Evolutionary conservation across 371 early-diverging fungal species (phyloP), one percentile per base, ranked within the genome.

Genomic region (Mortierella sp.): DNA sequence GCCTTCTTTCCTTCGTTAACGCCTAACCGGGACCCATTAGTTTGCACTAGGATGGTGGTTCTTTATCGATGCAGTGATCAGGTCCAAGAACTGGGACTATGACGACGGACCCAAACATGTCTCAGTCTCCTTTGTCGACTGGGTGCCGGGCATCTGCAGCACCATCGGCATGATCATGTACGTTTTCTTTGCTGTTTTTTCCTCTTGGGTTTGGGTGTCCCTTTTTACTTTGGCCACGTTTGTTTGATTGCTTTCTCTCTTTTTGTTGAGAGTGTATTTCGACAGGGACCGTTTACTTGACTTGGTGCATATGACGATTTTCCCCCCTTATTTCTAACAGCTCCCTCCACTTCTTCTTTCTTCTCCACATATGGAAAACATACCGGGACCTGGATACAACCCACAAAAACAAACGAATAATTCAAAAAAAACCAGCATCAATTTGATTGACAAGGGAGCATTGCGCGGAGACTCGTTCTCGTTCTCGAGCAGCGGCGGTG

Each of bases 1-100:
- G 32, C 63, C 27, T 60, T 60, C 5, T 60, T 60, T 32, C 27
- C 16, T 32, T 60, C 35, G 11, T 16, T 27, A 3, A 3, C 58
- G 11, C 27, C 3, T 11, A 56, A 63, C 35, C 32, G 5, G 35
- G 18, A 6, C 27, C 24, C 2, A 58, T 3, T 68, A 95, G 95
- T 96, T 96, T 89, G 93, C 95, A 3, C 29, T 96, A 16, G 95
- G 92, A 12, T 96, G 96, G 96, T 96, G 96, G 96, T 77, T 92
- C 54, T 96, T 96, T 83, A 91, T 96, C 49, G 96, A 96, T 80
- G 95, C 91, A 10, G 88, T 89, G 48, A 77, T 85, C 49, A 89
- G 74, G 80, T 88, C 93, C n/a, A 71, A 90, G 49, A 89, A 89
- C 18, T 88, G 84, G 35, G 81, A 89, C 38, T 79, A 79, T 60